A percentile compares a stretch with the other conserved stretches of the same genome.
Conservation (phyloP, 2,329 filamentous ascomycete species). For the Hymenoscyphus linearis region DNA sequence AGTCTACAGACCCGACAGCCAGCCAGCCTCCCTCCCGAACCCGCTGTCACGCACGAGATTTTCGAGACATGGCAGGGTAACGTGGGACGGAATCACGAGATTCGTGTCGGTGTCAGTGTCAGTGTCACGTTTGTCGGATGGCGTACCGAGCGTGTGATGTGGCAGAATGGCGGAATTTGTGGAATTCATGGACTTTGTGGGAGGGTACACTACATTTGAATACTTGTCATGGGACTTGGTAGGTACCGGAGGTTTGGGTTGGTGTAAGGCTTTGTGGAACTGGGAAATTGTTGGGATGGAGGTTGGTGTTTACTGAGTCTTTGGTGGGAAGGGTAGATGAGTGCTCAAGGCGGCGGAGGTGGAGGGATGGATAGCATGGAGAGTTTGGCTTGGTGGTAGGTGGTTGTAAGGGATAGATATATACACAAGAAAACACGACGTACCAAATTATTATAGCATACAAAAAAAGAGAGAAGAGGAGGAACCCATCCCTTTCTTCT, state of each 20-base stretch:
- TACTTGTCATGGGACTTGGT: not conserved
- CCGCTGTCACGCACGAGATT: constrained; percentile 1
- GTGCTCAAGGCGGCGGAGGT: too few species aligned
- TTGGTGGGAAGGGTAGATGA: too few species aligned
- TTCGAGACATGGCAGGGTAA: not conserved
- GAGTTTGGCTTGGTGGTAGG: too few species aligned
- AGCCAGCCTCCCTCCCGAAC: not conserved
- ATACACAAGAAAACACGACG: too few species aligned
- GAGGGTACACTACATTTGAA: not conserved
- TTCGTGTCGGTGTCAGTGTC: not conserved
- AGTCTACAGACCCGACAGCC: too few species aligned
- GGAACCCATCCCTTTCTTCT: too few species aligned
- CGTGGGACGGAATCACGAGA: not conserved
- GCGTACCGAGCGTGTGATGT: not conserved
- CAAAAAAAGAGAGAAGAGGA: too few species aligned
- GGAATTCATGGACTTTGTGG: not conserved
- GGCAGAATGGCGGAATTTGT: not conserved
- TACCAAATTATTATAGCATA: too few species aligned
- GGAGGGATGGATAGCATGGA: too few species aligned
- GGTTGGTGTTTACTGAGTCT: not conserved
- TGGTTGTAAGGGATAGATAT: too few species aligned
- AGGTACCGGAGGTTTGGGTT: not conserved
- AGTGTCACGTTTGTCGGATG: not conserved
- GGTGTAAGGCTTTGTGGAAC: not conserved
- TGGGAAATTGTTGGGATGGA: not conserved